phyloP scores from a whole-genome alignment of 768 basidiomycete species.

The Piloderma croceum region DNA sequence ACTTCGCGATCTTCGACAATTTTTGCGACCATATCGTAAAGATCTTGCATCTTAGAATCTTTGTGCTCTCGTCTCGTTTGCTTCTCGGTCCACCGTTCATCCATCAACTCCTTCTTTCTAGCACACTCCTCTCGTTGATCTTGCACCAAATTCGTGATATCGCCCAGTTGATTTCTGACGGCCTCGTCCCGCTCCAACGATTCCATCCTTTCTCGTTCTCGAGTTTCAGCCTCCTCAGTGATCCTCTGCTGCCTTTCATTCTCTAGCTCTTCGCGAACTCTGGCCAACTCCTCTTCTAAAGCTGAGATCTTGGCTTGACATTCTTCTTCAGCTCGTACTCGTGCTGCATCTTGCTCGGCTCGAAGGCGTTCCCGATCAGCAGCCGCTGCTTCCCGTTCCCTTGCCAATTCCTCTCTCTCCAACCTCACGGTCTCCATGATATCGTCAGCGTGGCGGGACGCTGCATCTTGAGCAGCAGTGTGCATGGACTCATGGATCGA shows the following conservation, averaged over 20 bases:
- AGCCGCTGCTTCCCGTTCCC: slow-evolving; percentile 48
- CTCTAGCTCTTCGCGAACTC: slow-evolving; percentile 54
- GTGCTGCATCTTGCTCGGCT: slow-evolving; percentile 46
- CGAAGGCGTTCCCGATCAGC: slow-evolving; percentile 50
- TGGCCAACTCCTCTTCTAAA: slow-evolving; percentile 59
- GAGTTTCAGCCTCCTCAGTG: slow-evolving; percentile 56
- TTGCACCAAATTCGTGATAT: slow-evolving; percentile 69
- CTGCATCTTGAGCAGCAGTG: slow-evolving; percentile 46
- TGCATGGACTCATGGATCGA: slow-evolving; percentile 34
- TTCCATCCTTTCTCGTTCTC: slow-evolving; percentile 56
- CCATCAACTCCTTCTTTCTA: slow-evolving; percentile 53
- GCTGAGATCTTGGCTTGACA: slow-evolving; percentile 50
- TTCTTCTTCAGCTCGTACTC: slow-evolving; percentile 40
- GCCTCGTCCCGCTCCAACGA: slow-evolving; percentile 55
- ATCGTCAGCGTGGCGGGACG: slow-evolving; percentile 50
- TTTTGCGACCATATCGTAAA: slow-evolving; percentile 57
- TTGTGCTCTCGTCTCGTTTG: slow-evolving; percentile 51
- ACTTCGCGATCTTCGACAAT: slow-evolving; percentile 51
- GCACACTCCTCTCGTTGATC: slow-evolving; percentile 57
- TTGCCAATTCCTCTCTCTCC: slow-evolving; percentile 55
- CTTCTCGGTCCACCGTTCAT: slow-evolving; percentile 63
- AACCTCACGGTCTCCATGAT: slow-evolving; percentile 52
- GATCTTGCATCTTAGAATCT: slow-evolving; percentile 48
- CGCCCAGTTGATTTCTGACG: slow-evolving; percentile 54
- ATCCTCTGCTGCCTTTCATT: slow-evolving; percentile 53